A percentile compares a stretch with the other conserved stretches of the same genome.
These are phyloP conservation scores for Mediolabrus comicus DNA, from an alignment of 108 stramenopile genomes.

Conservation along the genomic window DNA sequence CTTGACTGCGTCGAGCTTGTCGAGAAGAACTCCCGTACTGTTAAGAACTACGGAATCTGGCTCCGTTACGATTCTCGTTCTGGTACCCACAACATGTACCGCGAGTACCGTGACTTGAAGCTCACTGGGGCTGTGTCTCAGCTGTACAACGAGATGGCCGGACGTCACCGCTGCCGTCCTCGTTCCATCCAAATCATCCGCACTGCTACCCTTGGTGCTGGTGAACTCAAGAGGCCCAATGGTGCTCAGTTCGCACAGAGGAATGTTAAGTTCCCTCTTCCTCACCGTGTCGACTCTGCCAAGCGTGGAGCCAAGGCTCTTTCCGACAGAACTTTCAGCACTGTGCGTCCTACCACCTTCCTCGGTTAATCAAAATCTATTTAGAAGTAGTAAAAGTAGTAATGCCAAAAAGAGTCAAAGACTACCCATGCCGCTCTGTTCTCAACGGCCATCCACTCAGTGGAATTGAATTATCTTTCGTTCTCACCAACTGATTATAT, in stretches of 20 bases:
- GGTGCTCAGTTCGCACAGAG: slow-evolving; percentile 89
- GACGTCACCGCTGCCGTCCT: slow-evolving; percentile 98
- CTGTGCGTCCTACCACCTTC: slow-evolving; percentile 82
- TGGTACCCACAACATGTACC: slow-evolving; percentile 99
- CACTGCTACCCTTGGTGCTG: slow-evolving; percentile 86
- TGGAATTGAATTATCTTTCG: background rate
- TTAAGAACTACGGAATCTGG: slow-evolving; percentile 99
- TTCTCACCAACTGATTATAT: background rate
- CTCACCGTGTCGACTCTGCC: slow-evolving; percentile 92
- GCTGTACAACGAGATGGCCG: slow-evolving; percentile 99
- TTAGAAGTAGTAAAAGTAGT: slow-evolving; percentile 3
- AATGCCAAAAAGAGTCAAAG: slow-evolving; percentile 1
- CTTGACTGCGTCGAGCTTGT: slow-evolving; percentile 94
- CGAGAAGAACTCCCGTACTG: slow-evolving; percentile 95
- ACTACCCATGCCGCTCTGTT: slow-evolving; percentile 3
- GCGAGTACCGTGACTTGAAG: slow-evolving; percentile 97
- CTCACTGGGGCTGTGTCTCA: slow-evolving; percentile 97
- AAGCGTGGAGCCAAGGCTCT: slow-evolving; percentile 91
- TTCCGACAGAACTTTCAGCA: slow-evolving; percentile 67
- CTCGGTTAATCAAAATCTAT: slow-evolving; percentile 58
- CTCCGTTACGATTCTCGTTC: slow-evolving; percentile 98
- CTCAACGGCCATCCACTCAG: background rate
- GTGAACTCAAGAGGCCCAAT: slow-evolving; percentile 91
- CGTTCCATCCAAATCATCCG: slow-evolving; percentile 99
- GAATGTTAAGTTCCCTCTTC: slow-evolving; percentile 96